A percentile compares a stretch with the other conserved stretches of the same genome.
phyloP scores from a whole-genome alignment of 2,329 filamentous ascomycete species.

The Trichoderma guizhouense region DNA sequence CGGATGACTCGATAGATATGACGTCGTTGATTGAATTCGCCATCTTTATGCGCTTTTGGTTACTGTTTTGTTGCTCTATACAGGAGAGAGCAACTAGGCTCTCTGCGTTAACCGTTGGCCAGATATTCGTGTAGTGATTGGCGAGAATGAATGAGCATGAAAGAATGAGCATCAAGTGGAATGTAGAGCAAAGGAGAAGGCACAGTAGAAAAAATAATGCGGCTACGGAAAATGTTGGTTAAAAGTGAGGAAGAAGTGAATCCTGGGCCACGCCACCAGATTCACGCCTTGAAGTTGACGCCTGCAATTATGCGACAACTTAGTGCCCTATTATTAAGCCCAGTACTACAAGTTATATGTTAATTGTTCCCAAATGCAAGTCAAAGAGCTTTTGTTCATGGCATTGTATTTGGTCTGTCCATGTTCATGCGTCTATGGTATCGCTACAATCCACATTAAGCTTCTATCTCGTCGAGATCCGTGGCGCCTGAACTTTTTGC shows the following conservation, averaged over 20 bases:
- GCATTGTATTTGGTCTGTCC: constrained; percentile 4
- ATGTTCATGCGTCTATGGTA: constrained; percentile 36
- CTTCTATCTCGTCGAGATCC: constrained; percentile 12
- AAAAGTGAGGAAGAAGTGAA: constrained; percentile 1
- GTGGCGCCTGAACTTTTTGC: constrained; percentile 22
- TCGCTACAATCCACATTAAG: constrained; percentile 38
- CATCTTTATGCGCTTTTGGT: background rate
- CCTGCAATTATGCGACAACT: background rate
- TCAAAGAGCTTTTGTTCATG: background rate
- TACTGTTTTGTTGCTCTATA: background rate
- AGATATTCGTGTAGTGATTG: background rate
- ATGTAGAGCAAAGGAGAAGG: background rate
- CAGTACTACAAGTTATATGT: too few relatives aligned
- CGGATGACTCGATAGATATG: background rate
- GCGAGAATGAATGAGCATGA: background rate
- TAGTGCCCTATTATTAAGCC: background rate
- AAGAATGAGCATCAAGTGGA: too few relatives aligned
- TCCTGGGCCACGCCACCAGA: background rate
- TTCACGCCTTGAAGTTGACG: background rate
- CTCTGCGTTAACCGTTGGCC: background rate
- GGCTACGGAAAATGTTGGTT: background rate
- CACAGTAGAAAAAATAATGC: background rate
- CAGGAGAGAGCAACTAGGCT: fast-evolving
- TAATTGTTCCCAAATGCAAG: background rate
- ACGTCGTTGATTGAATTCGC: background rate